Evolutionary conservation across 2,329 filamentous ascomycete species (phyloP).

Genomic region (Alternaria ethzedia): DNA sequence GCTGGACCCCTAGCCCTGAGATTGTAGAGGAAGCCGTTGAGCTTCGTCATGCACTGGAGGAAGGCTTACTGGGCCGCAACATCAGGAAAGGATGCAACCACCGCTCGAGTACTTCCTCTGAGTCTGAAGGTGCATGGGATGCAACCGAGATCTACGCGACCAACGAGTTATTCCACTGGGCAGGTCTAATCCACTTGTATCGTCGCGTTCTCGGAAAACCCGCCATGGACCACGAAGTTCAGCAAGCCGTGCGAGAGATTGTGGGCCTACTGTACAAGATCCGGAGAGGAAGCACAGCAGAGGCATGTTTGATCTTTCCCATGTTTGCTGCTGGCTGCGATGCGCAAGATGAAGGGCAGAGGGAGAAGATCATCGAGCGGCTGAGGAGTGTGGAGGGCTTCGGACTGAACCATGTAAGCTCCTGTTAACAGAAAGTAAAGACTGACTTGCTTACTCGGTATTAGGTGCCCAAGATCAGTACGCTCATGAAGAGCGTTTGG

Average conservation of each 20-base stretch:
- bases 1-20: conserved; percentile 65
- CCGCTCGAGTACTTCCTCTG: conserved; percentile 41
- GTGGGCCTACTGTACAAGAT: conserved; percentile 68
- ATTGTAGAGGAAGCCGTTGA: conserved; percentile 63
- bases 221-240: conserved; percentile 65
- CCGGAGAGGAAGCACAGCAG: conserved; percentile 70
- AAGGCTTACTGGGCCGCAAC: conserved; percentile 52
- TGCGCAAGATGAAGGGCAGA: conserved; percentile 62
- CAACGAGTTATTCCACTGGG: conserved; percentile 81
- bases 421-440: background rate
- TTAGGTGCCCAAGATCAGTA: conserved; percentile 65
- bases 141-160: conserved; percentile 70
- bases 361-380: conserved; percentile 68
- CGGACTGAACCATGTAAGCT: conserved; percentile 75
- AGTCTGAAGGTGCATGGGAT: conserved; percentile 59
- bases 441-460: background rate
- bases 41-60: conserved; percentile 67
- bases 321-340: conserved; percentile 86
- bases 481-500: conserved; percentile 73
- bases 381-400: conserved; percentile 72
- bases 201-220: conserved; percentile 72
- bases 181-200: conserved; percentile 76
- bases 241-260: conserved; percentile 68
- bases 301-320: conserved; percentile 78
- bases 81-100: conserved; percentile 54